Conservation (phyloP, 768 basidiomycete genomes). For the Boletus vinaceobasis region DNA sequence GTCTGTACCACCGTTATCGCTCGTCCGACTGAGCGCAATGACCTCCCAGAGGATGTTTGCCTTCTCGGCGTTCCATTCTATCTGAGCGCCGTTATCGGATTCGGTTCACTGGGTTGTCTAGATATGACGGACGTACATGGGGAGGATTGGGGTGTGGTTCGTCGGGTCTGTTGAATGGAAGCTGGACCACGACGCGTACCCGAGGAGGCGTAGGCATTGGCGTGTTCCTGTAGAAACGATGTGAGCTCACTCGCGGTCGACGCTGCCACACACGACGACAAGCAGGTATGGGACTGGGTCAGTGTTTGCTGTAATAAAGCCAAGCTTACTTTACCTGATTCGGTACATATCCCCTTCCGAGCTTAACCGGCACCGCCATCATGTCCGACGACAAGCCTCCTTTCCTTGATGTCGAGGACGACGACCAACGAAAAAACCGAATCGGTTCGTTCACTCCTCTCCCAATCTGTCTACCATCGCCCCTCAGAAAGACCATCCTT, state of each 20-base stretch:
- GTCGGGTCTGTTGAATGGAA: conserved; percentile 78
- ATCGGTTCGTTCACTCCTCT: conserved; percentile 32
- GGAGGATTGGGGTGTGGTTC: conserved; percentile 64
- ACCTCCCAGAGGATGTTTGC: conserved; percentile 86
- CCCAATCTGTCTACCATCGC: background rate
- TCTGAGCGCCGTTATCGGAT: conserved; percentile 40
- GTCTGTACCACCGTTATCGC: conserved; percentile 71
- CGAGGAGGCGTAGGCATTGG: conserved; percentile 29
- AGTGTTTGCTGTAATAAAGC: background rate
- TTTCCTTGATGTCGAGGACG: conserved; percentile 47
- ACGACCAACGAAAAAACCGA: conserved; percentile 40
- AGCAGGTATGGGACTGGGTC: background rate
- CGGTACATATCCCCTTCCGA: background rate
- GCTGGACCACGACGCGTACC: conserved; percentile 72
- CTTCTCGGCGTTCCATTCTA: conserved; percentile 83
- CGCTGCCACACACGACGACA: background rate
- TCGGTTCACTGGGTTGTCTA: conserved; percentile 4
- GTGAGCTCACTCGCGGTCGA: background rate
- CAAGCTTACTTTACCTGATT: conserved; percentile 8
- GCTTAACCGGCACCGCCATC: conserved; percentile 1
- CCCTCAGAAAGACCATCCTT: background rate
- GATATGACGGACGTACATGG: conserved; percentile 44
- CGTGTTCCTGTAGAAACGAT: background rate
- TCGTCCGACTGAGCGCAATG: conserved; percentile 71
- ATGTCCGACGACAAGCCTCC: conserved; percentile 10